Base-by-base conservation (phyloP, 192 early-diverging fungal species). In the Polychytrium aggregatum region DNA sequence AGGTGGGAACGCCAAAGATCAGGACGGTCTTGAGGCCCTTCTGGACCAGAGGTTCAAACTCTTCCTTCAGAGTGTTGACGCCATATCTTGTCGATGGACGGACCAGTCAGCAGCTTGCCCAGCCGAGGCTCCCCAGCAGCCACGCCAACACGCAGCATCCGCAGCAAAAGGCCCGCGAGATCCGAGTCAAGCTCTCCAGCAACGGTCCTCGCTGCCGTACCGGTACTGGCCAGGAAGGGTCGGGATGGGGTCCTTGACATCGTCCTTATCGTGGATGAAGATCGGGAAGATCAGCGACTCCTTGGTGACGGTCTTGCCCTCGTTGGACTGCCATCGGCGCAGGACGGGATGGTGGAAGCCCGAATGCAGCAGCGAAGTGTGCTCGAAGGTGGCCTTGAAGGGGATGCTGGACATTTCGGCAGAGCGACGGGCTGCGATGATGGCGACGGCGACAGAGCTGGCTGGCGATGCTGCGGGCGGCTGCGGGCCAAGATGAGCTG, bases 1-100 rank as follows among this genome's bases (percentile, higher is more conserved):
- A 71, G 35, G 67, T 74, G 16, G 90, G 89, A 17, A 98, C 92
- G 40, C 95, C 95, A 65, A 98, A 98, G 18, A 98, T 59, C 55
- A 98, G 78, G 34, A 96, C 84, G 0, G 83, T 74, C 48, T 63
- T 66, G 37, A 98, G 75, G 14, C 95, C 95, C 63, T 93, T 90
- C 55, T 71, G 65, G 4, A 92, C 86, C 25, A 98, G 68, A 43
- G 92, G 91, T 3, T 30, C 73, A 44, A 98, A 70, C 33, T 82
- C 58, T 27, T 60, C 81, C 52, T 85, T 71, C 21, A 98, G 74
- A 11, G 76, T 72, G 53, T 86, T 80, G 14, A 95, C 57, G 47
- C 91, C 90, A 64, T 56, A 76, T 34, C 74, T 66, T 24, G 31
- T 28, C 16, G 25, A 8, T 33, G 31, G 4, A 11, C 11, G 6